Evolutionary conservation across 495 filamentous ascomycete genomes (phyloP), one percentile per base, ranked within the genome.

Genomic region (Podospora conica): DNA sequence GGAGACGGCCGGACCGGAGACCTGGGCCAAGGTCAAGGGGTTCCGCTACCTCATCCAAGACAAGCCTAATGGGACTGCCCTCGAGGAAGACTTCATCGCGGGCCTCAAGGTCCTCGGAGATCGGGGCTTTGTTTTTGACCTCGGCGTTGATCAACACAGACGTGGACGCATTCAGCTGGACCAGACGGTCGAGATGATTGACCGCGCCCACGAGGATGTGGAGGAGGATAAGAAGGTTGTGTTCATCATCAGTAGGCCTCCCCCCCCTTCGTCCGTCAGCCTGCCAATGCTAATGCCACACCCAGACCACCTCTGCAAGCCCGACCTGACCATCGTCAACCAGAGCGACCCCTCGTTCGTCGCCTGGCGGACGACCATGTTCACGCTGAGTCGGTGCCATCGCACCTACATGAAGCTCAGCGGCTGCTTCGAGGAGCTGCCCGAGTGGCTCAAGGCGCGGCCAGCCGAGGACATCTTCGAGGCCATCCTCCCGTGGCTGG

Each of bases 371-470:
- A 79, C 79, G 55, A 77, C 83, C 68, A 81, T 86, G 78, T 82
- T 80, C 74, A 82, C 77, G 21, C 85, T 91, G 68, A 83, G 84
- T 68, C 80, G 81, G 66, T 86, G 81, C 75, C 74, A 75, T 29
- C 79, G 74, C 18, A 89, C 87, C 6, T 95, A 90, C 79, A 91
- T 96, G 86, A 96, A 96, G 80, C 84, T 96, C n/a, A 92, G 89
- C 24, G 93, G 93, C 11, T 83, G 77, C 48, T 94, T 97, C 73
- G 84, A 87, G 3, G 90, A 96, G 78, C 81, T 96, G 74, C 80
- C 83, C 63, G 84, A 67, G 62, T 78, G 62, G 55, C 72, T 76
- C 9, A 75, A 69, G 67, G 72, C 64, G 9, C 76, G 70, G 55
- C 74, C 76, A 3, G 71, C 82, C 64, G 77, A 84, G 12, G 71